Base-by-base conservation (phyloP, 495 filamentous ascomycete species). In the Poronia punctata region DNA sequence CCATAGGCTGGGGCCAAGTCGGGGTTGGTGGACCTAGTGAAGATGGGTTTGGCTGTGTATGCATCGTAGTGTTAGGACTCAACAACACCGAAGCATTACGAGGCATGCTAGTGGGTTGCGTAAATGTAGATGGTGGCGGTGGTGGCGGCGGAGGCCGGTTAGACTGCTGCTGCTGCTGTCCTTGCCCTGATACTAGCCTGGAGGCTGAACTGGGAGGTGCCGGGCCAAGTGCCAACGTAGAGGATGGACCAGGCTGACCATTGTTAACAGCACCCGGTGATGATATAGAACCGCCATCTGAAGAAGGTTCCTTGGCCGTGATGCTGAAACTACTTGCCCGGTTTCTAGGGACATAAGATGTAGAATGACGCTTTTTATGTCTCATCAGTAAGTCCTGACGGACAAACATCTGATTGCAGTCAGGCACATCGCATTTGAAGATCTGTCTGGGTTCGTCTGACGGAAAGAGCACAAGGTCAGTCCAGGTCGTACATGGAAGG, bases 361-460 rank as follows among this genome's bases (percentile, higher is more conserved):
- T 80, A 14, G 88, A 94, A 59, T 98, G 92, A 15, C 92, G 79
- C 60, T 96, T 94, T 53, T 83, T 80, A 65, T 98, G 92, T 20
- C 92, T 80, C 28, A 86, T 72, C 39, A 94, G 84, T 18, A 98
- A 76, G 54, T 98, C 92, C 50, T 90, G 88, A 41, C 92, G 79
- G 35, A 96, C 92, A 61, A 98, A 98, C 46, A 79, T 80, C 36
- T 92, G 86, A 21, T 78, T 75, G 60, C 92, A 98, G 40, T 84
- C 86, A 19, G 83, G 82, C 45, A 88, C 85, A 64, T 96, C 86
- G 68, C 92, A 98, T 36, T 74, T 76, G 61, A 89, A 98, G 43
- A 98, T 96, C 55, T 93, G 84, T 63, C 95, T 95, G 28, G 92
- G 90, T 71, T 65, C 80, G 85, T 92, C 90, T 66, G 86, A 37